Base-by-base conservation (phyloP, 225 moss, liverwort and hornwort species). In the Marchantia polymorpha region DNA sequence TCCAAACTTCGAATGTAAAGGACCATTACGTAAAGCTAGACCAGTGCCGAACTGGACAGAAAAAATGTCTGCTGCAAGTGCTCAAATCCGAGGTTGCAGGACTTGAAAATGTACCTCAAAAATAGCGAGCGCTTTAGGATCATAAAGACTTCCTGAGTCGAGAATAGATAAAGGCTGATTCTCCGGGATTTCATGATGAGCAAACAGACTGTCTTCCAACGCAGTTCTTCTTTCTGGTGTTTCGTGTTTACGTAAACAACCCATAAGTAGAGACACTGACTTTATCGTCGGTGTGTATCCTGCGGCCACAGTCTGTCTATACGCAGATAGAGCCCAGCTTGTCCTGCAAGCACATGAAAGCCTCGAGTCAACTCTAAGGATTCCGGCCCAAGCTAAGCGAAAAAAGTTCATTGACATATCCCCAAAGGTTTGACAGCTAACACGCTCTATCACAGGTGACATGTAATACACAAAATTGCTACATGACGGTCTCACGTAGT, bases 231-330 rank as follows among this genome's bases (percentile, higher is more conserved):
- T 78, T 53, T 48, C 72, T 47, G 59, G 50, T 54, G 84, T 68
- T 85, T 93, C 95, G 67, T 90, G 89, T 81, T 90, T 93, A 53
- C 97, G 97, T 89, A 99, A 89, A 84, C 93, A 99, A 77, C 97
- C 97, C 86, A 95, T 78, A 76, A 99, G 87, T 78, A 78, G 86
- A 22, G 94, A 90, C 19, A 99, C 86, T n/a, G 91, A 86, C 69
- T 89, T 88, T 26, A 99, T 86, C 76, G 92, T 92, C 20, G 97
- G 97, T 82, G 82, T 79, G 12, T 84, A 85, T 70, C 95, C 93
- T 72, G 89, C 92, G 78, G 86, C 85, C 68, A 99, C 83, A 52
- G 93, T 92, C 77, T 95, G 93, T 79, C 94, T 89, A 83, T 94
- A 99, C n/a, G 90, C 85, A 27, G 92, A 89, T 63, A 99, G 79